These are phyloP conservation scores for Exsudoporus frostii DNA, from an alignment of 768 basidiomycete species.

Conservation along the genomic window DNA sequence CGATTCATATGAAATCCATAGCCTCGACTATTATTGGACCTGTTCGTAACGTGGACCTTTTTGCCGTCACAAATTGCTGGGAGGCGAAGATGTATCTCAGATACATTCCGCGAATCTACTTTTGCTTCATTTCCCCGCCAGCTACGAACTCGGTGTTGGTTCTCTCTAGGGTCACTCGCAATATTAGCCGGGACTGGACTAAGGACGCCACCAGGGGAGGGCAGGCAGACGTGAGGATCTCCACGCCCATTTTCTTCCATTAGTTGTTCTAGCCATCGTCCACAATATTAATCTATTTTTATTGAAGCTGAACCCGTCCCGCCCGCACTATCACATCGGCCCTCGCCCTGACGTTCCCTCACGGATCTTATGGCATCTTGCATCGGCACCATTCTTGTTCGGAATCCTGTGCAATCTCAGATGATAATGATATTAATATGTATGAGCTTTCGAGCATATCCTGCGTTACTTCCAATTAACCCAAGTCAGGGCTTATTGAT, in stretches of 20 bases:
- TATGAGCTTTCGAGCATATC: not conserved
- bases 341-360: too few species aligned
- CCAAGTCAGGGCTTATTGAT: not conserved
- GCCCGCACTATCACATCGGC: too few species aligned
- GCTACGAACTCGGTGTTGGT: too few species aligned
- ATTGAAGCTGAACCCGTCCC: too few species aligned
- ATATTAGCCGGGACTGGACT: not conserved
- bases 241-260: not conserved
- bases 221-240: not conserved
- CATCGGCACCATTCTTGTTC: not conserved
- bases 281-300: not conserved
- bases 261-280: not conserved
- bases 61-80: too few species aligned
- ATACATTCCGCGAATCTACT: too few species aligned
- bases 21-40: not conserved
- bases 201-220: not conserved
- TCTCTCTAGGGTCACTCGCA: not conserved
- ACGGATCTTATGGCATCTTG: not conserved
- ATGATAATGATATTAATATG: not conserved
- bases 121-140: not conserved
- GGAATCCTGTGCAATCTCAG: not conserved
- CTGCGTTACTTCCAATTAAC: not conserved
- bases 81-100: not conserved
- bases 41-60: not conserved
- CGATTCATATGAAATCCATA: not conserved